Evolutionary conservation across 345 rosid species (phyloP), one percentile per base, ranked within the genome.

Genomic region (Citrus inodora): DNA sequence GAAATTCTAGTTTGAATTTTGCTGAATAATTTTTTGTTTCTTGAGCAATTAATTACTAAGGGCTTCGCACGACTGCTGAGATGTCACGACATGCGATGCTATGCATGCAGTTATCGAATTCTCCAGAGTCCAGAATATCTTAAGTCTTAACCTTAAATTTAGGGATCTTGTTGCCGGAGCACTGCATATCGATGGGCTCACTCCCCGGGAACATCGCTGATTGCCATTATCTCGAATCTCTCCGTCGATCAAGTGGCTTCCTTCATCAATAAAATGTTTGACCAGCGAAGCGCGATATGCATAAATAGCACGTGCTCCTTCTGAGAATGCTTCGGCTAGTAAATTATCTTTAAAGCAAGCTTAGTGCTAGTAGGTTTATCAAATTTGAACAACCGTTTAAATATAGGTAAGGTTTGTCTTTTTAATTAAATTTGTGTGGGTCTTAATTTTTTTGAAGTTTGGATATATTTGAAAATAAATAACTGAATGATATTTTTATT

Each of bases 191-290:
- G 0, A 38, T 46, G 7, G 33, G 28, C 58, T 60, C 5, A 38
- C 28, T 42, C 4, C 37, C 82, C 83, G 67, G 37, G 32, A 65
- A 61, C 63, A 67, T 76, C 75, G 87, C 79, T 19, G 74, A 33
- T 17, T 40, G 67, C 66, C 59, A 53, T 24, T 28, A 17, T 11
- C 61, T 19, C 46, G 10, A 19, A 46, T 11, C 42, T 25, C 9
- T 40, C 4, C 7, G 7, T 56, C 27, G 10, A 33, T 7, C 21
- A 65, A 60, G 3, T 27, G 67, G 37, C 76, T 25, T 38, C 55
- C 9, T 7, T 32, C 11, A 7, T 65, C 42, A 65, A 65, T 13
- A 19, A 16, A 24, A 35, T 3, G 67, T 38, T 72, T 22, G 30
- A 60, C 33, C 30, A 2, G 5, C 16, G 66, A 73, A 58, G 51